Evolutionary conservation across 352 stramenopile genomes (phyloP).

Genomic region (Phytopythium mirpurense): DNA sequence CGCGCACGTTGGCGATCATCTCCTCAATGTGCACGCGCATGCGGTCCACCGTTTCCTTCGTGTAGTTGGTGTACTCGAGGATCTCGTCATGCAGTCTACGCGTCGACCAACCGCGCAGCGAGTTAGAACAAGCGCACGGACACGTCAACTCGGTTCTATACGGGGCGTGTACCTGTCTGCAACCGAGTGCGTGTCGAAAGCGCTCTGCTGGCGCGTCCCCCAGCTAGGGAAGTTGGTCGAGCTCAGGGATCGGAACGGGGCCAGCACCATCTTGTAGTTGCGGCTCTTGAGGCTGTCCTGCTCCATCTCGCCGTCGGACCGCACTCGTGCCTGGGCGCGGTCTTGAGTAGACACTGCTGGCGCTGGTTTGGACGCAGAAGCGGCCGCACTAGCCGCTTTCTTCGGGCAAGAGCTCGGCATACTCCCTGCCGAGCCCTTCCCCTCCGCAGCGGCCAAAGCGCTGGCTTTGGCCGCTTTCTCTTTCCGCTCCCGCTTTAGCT

Average conservation of each 20-base stretch:
- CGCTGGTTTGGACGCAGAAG: background rate
- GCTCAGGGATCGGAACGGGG: slow-evolving; percentile 15
- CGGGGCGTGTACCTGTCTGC: slow-evolving; percentile 17
- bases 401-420: background rate
- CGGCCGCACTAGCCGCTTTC: background rate
- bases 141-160: background rate
- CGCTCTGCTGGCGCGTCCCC: slow-evolving; percentile 19
- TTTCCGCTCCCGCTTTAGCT: slow-evolving; percentile 30
- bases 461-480: slow-evolving; percentile 20
- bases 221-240: slow-evolving; percentile 26
- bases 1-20: slow-evolving; percentile 73
- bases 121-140: background rate
- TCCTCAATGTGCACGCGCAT: slow-evolving; percentile 83
- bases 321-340: background rate
- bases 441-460: background rate
- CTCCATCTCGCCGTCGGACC: slow-evolving; percentile 17
- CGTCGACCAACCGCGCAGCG: background rate
- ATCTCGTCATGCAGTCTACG: slow-evolving; percentile 72
- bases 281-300: slow-evolving; percentile 66
- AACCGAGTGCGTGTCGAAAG: slow-evolving; percentile 14
- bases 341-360: slow-evolving; percentile 4
- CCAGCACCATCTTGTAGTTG: slow-evolving; percentile 64
- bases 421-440: background rate
- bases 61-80: slow-evolving; percentile 70
- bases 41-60: slow-evolving; percentile 52